phyloP scores from a whole-genome alignment of 208 protist genomes.

The Novymonas esmeraldas region DNA sequence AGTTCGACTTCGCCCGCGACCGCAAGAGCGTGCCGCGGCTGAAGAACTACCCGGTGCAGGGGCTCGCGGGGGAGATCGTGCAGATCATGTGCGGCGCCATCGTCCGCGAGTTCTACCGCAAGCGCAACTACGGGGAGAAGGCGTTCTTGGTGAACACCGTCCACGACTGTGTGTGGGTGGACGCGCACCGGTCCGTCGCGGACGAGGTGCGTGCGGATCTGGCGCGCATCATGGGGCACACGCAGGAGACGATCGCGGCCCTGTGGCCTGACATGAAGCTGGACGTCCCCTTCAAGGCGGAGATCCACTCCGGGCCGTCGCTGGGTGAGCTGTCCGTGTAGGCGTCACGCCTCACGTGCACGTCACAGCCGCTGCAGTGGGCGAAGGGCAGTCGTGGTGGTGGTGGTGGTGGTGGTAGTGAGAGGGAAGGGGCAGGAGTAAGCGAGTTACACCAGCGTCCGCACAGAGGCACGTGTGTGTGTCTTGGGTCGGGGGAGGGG shows the following conservation, averaged over 20 bases:
- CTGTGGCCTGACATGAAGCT: constrained; percentile 88
- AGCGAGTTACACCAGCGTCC: too few relatives aligned
- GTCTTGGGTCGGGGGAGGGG: too few relatives aligned
- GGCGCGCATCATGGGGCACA: constrained; percentile 68
- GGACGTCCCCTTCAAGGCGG: constrained; percentile 86
- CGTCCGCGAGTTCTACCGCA: constrained; percentile 77
- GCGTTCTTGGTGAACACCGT: constrained; percentile 92
- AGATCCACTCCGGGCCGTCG: constrained; percentile 74
- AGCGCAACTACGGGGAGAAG: constrained; percentile 75
- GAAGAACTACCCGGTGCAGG: constrained; percentile 94
- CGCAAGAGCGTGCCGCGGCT: constrained; percentile 78
- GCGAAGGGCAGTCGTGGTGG: too few relatives aligned
- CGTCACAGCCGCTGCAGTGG: too few relatives aligned
- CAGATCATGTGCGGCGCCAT: constrained; percentile 91
- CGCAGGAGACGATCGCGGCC: constrained; percentile 68
- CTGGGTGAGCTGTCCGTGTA: constrained; percentile 61
- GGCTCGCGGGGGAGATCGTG: constrained; percentile 89
- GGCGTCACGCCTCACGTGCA: not conserved
- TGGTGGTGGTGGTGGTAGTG: too few relatives aligned
- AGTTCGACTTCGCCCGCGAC: constrained; percentile 88
- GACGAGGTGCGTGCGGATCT: constrained; percentile 79
- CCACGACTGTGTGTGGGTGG: constrained; percentile 93
- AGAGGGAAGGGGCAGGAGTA: too few relatives aligned
- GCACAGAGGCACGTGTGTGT: too few relatives aligned
- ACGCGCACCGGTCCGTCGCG: constrained; percentile 79